Evolutionary conservation across 2,329 filamentous ascomycete species (phyloP).

Genomic region (Exophiala sp.): DNA sequence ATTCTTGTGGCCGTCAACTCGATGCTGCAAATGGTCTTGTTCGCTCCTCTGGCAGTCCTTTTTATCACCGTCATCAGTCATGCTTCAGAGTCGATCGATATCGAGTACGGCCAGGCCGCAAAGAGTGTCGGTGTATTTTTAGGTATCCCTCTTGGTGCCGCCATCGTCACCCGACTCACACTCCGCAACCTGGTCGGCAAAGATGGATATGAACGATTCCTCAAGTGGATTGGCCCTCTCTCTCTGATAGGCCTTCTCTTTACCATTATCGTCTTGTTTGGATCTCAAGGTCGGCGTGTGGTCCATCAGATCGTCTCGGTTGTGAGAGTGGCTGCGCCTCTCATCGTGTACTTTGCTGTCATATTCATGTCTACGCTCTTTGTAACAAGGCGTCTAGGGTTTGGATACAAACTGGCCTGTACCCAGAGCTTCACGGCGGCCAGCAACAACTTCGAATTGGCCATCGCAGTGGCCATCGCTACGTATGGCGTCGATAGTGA

Average conservation of each 20-base stretch:
- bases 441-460: conserved; percentile 89
- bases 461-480: conserved; percentile 80
- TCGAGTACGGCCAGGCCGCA: conserved; percentile 61
- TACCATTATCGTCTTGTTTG: conserved; percentile 81
- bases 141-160: conserved; percentile 74
- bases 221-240: conserved; percentile 64
- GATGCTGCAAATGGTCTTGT: conserved; percentile 66
- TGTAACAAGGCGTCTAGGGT: conserved; percentile 59
- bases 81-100: conserved; percentile 35
- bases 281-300: conserved; percentile 68
- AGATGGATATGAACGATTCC: conserved; percentile 63
- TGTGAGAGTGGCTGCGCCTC: conserved; percentile 69
- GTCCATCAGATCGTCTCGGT: conserved; percentile 80
- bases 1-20: conserved; percentile 72
- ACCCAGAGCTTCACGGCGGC: conserved; percentile 85
- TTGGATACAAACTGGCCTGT: conserved; percentile 62
- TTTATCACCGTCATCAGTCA: conserved; percentile 65
- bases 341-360: conserved; percentile 72
- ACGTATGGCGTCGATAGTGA: conserved; percentile 72
- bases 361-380: conserved; percentile 67
- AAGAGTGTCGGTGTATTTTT: conserved; percentile 78
- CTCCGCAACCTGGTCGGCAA: conserved; percentile 52
- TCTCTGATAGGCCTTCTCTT: conserved; percentile 79
- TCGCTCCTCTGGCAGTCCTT: conserved; percentile 61
- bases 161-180: conserved; percentile 65